Evolutionary conservation across 2,329 filamentous ascomycete genomes (phyloP), one percentile per base, ranked within the genome.

Genomic region (Didymella arachidicola): DNA sequence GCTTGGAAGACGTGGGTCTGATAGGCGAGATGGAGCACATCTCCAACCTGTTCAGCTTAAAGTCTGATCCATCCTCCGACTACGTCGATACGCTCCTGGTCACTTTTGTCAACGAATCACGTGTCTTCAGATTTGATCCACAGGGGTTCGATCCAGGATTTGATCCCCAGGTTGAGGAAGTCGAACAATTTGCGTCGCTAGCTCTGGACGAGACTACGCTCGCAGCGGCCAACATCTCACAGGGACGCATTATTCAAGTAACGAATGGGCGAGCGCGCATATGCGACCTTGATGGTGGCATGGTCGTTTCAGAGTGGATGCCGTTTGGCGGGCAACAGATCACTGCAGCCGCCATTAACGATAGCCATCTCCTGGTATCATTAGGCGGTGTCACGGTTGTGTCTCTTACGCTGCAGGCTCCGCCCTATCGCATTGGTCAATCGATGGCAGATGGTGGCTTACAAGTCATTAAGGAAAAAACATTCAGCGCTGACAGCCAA

Each of bases 1-100:
- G 93, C 0, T 84, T 98, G 50, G 92, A 97, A 73, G 92, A 97
- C 55, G 79, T 93, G 16, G 94, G 93, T 19, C 84, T 94, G 5
- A 80, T 98, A 8, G 91, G 88, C 34, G 90, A 96, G 44, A 87
- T 98, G 79, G 83, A 87, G 30, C 85, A 89, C 71, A 87, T 92
- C 41, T 87, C 87, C 53, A 87, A 88, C 26, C 78, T 97, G 1
- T 96, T 93, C 80, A 83, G 88, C 3, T 74, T 96, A 14, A 81
- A 79, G 64, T 80, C 82, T 5, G 84, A 84, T 57, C 69, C 81
- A 52, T 77, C 78, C 0, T 78, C 80, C 36, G 74, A 75, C 16
- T 82, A 81, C 60, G 80, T 80, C 25, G 92, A 99, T 70, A 90
- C 86, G 0, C 81, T 99, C 12, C 78, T 96, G 2, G 87, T 93